Conservation (phyloP, 2,329 filamentous ascomycete genomes). For the Fusarium sp. region DNA sequence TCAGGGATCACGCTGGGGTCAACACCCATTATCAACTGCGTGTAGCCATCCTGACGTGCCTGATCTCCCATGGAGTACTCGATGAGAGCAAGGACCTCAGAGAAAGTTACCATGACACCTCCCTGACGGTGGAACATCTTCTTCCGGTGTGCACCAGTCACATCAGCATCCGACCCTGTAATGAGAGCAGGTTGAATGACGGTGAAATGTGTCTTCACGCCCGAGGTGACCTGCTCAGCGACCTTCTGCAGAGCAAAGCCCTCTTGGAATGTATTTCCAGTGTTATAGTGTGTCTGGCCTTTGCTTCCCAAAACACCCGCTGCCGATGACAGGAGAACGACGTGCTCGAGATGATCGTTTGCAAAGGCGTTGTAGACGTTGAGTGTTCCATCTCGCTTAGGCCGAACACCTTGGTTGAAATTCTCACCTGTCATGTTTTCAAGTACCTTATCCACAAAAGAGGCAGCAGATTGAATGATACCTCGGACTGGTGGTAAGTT, state of each 20-base stretch:
- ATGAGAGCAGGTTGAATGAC: slow-evolving; percentile 25
- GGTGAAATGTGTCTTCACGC: slow-evolving; percentile 22
- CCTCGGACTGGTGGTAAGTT: slow-evolving; percentile 22
- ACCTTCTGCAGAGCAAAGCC: slow-evolving; percentile 11
- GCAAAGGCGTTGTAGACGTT: neutral
- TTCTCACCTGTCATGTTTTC: slow-evolving; percentile 10
- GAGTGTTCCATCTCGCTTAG: neutral
- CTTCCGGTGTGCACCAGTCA: slow-evolving; percentile 19
- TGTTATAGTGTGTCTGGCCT: slow-evolving; percentile 25
- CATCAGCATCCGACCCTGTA: slow-evolving; percentile 24
- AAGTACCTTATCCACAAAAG: slow-evolving; percentile 23
- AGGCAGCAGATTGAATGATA: slow-evolving; percentile 19
- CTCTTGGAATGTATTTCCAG: slow-evolving; percentile 31
- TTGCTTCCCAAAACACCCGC: slow-evolving; percentile 25
- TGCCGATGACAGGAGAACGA: slow-evolving; percentile 36
- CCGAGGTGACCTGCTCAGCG: slow-evolving; percentile 5
- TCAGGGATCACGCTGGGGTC: slow-evolving; percentile 21
- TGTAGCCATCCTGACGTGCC: slow-evolving; percentile 1
- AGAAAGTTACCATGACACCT: slow-evolving; percentile 27
- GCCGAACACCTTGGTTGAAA: neutral
- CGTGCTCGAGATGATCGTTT: slow-evolving; percentile 31
- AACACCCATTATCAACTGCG: slow-evolving; percentile 27
- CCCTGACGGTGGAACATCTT: slow-evolving; percentile 23
- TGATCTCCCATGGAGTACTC: slow-evolving; percentile 24
- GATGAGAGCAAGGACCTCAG: slow-evolving; percentile 24